A percentile compares a stretch with the other conserved stretches of the same genome.
Evolutionary conservation across 2,329 filamentous ascomycete genomes (phyloP).

Genomic region (Sphaceloma murrayae): DNA sequence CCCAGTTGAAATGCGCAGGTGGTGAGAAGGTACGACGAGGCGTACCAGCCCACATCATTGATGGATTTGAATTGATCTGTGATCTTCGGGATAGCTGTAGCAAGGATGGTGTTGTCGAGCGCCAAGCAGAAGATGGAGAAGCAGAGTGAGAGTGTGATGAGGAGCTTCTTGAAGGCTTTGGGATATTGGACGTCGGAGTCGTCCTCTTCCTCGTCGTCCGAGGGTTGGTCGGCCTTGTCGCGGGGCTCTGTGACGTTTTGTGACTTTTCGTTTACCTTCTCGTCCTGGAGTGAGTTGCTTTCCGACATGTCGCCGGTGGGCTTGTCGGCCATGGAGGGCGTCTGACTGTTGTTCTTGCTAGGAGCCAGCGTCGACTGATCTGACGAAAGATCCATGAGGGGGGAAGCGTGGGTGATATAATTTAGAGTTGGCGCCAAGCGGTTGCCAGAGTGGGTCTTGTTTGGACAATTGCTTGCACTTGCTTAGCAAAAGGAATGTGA

Average conservation of each 20-base stretch:
- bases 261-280: slow-evolving; percentile 1
- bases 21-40: slow-evolving; percentile 31
- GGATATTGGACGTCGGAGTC: slow-evolving; percentile 31
- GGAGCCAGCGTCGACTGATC: slow-evolving; percentile 11
- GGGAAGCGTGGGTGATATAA: background rate
- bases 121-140: slow-evolving; percentile 30
- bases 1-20: slow-evolving; percentile 36
- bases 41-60: slow-evolving; percentile 23
- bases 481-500: background rate
- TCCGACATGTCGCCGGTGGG: background rate
- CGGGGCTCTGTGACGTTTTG: background rate
- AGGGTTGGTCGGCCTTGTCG: background rate
- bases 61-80: slow-evolving; percentile 23
- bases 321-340: slow-evolving; percentile 10
- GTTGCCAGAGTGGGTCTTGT: background rate
- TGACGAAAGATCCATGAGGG: slow-evolving; percentile 2
- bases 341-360: slow-evolving; percentile 10
- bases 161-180: slow-evolving; percentile 25
- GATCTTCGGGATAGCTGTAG: slow-evolving; percentile 26
- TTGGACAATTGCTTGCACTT: background rate
- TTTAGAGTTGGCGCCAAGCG: slow-evolving; percentile 11
- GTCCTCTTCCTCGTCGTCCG: slow-evolving; percentile 17
- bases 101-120: slow-evolving; percentile 29
- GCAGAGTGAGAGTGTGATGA: slow-evolving; percentile 31
- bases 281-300: background rate